Evolutionary conservation across 257 asterid species (phyloP).

Genomic region (Agastache rugosa): DNA sequence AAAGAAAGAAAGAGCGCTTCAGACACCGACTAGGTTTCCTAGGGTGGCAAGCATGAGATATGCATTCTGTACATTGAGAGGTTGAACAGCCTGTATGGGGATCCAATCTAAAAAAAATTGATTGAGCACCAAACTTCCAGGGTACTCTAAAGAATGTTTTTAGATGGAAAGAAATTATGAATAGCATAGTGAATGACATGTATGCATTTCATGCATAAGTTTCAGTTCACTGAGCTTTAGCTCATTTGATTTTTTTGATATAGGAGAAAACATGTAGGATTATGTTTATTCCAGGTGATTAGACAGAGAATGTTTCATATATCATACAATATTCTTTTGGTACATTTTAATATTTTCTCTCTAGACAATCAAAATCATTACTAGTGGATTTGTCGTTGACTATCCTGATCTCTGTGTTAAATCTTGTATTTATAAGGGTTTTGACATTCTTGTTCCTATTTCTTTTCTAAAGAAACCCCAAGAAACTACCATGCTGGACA

Average conservation of each 20-base stretch:
- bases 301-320: too few species aligned
- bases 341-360: background rate
- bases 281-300: too few species aligned
- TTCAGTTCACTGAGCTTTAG: too few species aligned
- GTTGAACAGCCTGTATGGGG: too few species aligned
- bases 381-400: background rate
- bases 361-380: background rate
- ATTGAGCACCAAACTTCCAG: too few species aligned
- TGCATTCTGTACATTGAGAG: background rate
- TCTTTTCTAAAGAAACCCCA: background rate
- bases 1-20: background rate
- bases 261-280: too few species aligned
- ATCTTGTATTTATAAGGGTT: background rate
- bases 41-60: background rate
- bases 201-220: too few species aligned
- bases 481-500: background rate
- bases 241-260: too few species aligned
- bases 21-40: background rate
- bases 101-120: too few species aligned
- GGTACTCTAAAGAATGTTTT: too few species aligned
- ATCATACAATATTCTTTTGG: background rate
- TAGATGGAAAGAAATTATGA: too few species aligned
- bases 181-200: too few species aligned
- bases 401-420: background rate
- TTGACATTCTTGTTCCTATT: background rate